These are phyloP conservation scores for Suhomyces faveliae DNA, from an alignment of 805 yeast species.

Conservation along the genomic window DNA sequence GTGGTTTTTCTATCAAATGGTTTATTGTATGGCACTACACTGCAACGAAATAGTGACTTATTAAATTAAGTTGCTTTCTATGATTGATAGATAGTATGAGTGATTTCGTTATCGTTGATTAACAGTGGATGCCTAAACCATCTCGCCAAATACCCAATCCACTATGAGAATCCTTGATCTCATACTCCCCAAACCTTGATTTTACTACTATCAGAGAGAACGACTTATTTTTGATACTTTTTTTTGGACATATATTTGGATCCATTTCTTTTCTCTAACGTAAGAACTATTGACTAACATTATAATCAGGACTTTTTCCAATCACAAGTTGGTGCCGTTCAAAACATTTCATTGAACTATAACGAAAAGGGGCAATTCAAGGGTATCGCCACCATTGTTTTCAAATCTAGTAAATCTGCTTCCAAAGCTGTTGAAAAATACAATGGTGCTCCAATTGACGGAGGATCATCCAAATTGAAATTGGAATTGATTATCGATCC, in stretches of 20 bases:
- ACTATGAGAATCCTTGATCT: background rate
- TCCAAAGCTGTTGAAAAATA: conserved; percentile 75
- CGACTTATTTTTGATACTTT: background rate
- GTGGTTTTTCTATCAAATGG: too few species aligned
- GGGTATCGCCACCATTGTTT: conserved; percentile 87
- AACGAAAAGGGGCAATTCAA: conserved; percentile 86
- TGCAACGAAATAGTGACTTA: conserved; percentile 3
- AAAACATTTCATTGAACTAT: conserved; percentile 67
- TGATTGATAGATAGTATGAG: conserved; percentile 2
- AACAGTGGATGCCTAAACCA: background rate
- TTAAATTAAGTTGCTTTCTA: conserved; percentile 5
- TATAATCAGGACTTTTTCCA: conserved; percentile 77
- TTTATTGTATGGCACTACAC: background rate
- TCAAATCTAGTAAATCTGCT: conserved; percentile 69
- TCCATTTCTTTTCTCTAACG: conserved; percentile 3
- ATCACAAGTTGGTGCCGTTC: conserved; percentile 83
- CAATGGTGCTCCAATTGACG: conserved; percentile 92
- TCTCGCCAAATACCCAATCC: background rate
- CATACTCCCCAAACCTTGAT: background rate
- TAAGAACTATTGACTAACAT: conserved; percentile 23
- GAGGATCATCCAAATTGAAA: conserved; percentile 73
- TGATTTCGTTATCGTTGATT: background rate
- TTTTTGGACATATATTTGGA: background rate
- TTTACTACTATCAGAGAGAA: background rate
- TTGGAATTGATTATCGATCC: conserved; percentile 86